Evolutionary conservation across 2,329 filamentous ascomycete species (phyloP).

Genomic region (Paraphaeosphaeria sporulosa): DNA sequence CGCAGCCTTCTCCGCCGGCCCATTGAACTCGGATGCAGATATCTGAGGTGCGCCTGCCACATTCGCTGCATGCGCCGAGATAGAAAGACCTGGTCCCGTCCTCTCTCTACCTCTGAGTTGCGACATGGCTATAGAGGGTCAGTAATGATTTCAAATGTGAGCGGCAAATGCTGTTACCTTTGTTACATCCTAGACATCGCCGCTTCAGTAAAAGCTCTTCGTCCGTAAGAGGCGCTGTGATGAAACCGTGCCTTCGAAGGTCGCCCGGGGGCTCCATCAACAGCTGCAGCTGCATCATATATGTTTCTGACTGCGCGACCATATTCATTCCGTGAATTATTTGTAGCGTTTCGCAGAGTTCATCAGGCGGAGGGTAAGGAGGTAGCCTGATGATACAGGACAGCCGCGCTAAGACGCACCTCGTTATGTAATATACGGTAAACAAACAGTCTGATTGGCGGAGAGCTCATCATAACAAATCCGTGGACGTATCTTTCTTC

Average conservation of each 20-base stretch:
- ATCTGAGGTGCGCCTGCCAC: not conserved
- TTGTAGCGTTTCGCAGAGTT: not conserved
- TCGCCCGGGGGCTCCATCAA: conserved; percentile 12
- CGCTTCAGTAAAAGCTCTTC: conserved; percentile 21
- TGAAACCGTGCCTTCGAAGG: conserved; percentile 20
- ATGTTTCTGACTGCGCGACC: not conserved
- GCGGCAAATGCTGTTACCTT: conserved; percentile 14
- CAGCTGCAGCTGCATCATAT: not conserved
- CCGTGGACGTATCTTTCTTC: not conserved
- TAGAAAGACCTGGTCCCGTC: not conserved
- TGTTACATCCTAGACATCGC: conserved; percentile 21
- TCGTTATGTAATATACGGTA: not conserved
- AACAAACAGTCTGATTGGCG: not conserved
- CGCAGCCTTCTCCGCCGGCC: not conserved
- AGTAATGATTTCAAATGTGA: not conserved
- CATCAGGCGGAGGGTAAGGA: not conserved
- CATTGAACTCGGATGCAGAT: not conserved
- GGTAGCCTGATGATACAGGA: not conserved
- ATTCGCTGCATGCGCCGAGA: not conserved
- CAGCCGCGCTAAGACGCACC: not conserved
- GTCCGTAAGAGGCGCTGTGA: conserved; percentile 15
- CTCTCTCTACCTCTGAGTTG: not conserved
- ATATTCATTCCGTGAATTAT: not conserved
- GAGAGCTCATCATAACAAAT: not conserved
- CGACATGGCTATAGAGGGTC: not conserved